phyloP scores from a whole-genome alignment of 768 basidiomycete genomes.

The Calocybe indica region DNA sequence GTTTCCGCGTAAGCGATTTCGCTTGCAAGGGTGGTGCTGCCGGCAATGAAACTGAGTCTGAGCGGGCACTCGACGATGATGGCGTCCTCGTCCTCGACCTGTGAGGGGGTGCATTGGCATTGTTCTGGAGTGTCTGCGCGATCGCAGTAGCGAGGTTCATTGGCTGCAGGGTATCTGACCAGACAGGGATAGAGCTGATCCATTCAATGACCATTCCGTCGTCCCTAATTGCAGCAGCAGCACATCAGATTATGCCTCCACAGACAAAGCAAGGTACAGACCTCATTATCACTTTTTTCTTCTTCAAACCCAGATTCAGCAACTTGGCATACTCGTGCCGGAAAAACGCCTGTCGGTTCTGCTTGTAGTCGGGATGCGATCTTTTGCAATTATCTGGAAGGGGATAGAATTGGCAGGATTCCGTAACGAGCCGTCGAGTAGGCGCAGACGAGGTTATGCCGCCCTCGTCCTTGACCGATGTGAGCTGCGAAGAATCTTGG shows the following conservation, averaged over 20 bases:
- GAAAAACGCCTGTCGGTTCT: conserved; percentile 15
- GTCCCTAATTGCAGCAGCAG: conserved; percentile 14
- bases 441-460: background rate
- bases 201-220: conserved; percentile 32
- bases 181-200: conserved; percentile 23
- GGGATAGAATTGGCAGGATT: conserved; percentile 20
- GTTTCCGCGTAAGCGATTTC: too few relatives aligned
- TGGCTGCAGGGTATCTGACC: conserved; percentile 22
- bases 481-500: too few relatives aligned
- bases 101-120: background rate
- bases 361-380: conserved; percentile 8
- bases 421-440: conserved; percentile 18
- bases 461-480: too few relatives aligned
- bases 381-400: conserved; percentile 20
- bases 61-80: background rate
- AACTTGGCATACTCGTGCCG: conserved; percentile 14
- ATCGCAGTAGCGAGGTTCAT: conserved; percentile 5
- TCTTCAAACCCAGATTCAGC: conserved; percentile 14
- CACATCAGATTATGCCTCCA: background rate
- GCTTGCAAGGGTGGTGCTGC: background rate
- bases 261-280: conserved; percentile 3
- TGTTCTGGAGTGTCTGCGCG: background rate
- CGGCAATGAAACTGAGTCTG: background rate
- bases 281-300: conserved; percentile 16
- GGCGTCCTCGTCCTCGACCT: background rate